These are phyloP conservation scores for Thelonectria rubi DNA, from an alignment of 2,329 filamentous ascomycete species.

Conservation along the genomic window DNA sequence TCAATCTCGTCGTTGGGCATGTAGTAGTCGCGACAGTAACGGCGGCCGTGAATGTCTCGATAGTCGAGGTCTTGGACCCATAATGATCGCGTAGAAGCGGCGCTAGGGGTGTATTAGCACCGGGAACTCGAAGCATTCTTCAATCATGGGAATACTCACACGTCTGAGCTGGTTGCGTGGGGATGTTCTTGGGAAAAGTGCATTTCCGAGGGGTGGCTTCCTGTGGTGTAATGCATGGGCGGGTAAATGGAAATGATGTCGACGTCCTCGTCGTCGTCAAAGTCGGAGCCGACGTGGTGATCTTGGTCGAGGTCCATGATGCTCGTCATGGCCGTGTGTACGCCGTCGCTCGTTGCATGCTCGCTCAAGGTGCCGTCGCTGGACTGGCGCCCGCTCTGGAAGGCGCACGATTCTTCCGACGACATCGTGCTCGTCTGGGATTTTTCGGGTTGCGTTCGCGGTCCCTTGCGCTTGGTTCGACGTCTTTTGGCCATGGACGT, in stretches of 20 bases:
- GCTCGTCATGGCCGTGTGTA: slow-evolving; percentile 51
- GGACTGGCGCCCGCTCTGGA: slow-evolving; percentile 45
- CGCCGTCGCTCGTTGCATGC: slow-evolving; percentile 45
- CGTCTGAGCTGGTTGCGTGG: slow-evolving; percentile 40
- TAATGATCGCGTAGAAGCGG: slow-evolving; percentile 58
- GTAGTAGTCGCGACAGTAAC: slow-evolving; percentile 70
- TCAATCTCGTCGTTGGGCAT: slow-evolving; percentile 74
- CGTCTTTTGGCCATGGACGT: slow-evolving; percentile 50
- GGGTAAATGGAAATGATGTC: slow-evolving; percentile 58
- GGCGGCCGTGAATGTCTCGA: slow-evolving; percentile 67
- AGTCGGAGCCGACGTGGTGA: slow-evolving; percentile 34
- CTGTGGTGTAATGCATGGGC: slow-evolving; percentile 51
- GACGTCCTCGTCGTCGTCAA: slow-evolving; percentile 43
- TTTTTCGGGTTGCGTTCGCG: slow-evolving; percentile 35
- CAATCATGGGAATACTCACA: slow-evolving; percentile 49
- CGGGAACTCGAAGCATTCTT: not conserved
- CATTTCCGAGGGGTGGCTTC: slow-evolving; percentile 48
- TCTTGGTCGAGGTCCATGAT: slow-evolving; percentile 48
- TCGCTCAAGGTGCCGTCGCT: slow-evolving; percentile 48
- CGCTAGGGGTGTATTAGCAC: slow-evolving; percentile 40
- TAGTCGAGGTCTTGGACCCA: slow-evolving; percentile 63
- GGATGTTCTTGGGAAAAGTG: slow-evolving; percentile 45
- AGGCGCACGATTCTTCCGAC: slow-evolving; percentile 44
- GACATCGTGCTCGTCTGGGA: slow-evolving; percentile 45
- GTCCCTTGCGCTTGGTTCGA: slow-evolving; percentile 42